Base-by-base conservation (phyloP, 306 rosid genomes). In the Medicago lupulina region DNA sequence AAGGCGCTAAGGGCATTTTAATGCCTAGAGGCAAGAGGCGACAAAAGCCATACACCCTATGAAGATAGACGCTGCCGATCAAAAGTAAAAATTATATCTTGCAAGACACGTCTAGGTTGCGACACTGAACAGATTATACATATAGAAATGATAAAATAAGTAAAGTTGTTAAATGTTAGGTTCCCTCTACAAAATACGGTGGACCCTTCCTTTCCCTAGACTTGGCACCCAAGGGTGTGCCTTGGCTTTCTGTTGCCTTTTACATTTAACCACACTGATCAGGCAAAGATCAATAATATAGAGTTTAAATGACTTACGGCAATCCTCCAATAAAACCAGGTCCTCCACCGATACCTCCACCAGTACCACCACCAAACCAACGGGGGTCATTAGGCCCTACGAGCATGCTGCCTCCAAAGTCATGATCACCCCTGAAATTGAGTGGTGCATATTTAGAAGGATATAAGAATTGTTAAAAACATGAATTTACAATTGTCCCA, bases 311-410 rank as follows among this genome's bases (percentile, higher is more conserved):
- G 49, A 88, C 96, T 88, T 84, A 92, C 98, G 83, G 91, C 68
- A 67, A 85, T 81, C 89, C 84, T 68, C 94, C 89, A 19, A 83
- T 88, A 60, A 86, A 85, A 65, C 86, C 85, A 34, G 88, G 89
- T 12, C 84, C 83, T 78, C 88, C 80, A 63, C 85, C 83, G 46
- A 73, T 28, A 28, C 92, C 88, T 78, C 88, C 80, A 63, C 85
- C 83, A 51, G 70, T 28, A 28, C 92, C 88, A 16, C 89, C 86
- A 28, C 89, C 86, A 78, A 86, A 79, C 90, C 90, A 93, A 40
- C 89, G 79, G 46, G 88, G 92, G 34, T 93, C 97, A 79, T 84
- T 73, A 44, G 98, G 97, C 73, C 97, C 98, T 39, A 93, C 7
- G 77, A 84, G 85, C 97, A 91, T 87, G 86, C 97, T 72, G 71